phyloP scores from a whole-genome alignment of 805 yeast genomes.

The Millerozyma acaciae region DNA sequence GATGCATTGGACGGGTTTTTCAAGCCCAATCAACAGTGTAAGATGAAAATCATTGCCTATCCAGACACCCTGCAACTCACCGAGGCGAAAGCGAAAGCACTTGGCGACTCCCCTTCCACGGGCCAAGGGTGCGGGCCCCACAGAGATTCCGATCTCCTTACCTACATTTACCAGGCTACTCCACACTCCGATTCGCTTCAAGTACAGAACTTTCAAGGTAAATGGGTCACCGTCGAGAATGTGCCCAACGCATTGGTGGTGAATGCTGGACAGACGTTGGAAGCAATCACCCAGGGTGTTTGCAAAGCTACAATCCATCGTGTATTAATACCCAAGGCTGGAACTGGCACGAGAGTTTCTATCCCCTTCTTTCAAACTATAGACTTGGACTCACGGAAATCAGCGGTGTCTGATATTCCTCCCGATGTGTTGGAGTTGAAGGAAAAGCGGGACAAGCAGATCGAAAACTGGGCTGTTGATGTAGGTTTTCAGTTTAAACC shows the following conservation, averaged over 20 bases:
- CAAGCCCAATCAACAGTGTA: constrained; percentile 48
- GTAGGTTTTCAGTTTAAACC: constrained; percentile 41
- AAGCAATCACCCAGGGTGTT: constrained; percentile 54
- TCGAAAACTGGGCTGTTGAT: constrained; percentile 33
- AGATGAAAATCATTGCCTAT: constrained; percentile 54
- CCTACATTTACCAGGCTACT: constrained; percentile 57
- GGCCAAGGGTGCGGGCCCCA: constrained; percentile 63
- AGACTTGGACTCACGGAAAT: constrained; percentile 31
- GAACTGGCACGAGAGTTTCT: constrained; percentile 40
- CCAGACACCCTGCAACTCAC: constrained; percentile 40
- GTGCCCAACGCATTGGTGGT: constrained; percentile 48
- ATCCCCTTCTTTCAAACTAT: constrained; percentile 49
- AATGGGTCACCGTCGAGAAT: constrained; percentile 55
- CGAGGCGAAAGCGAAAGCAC: constrained; percentile 17
- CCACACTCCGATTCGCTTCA: constrained; percentile 47
- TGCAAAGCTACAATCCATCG: constrained; percentile 59
- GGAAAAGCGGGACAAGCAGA: constrained; percentile 33
- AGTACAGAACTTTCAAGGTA: constrained; percentile 51
- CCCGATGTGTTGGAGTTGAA: constrained; percentile 22
- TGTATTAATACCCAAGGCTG: constrained; percentile 42
- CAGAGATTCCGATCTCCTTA: constrained; percentile 60
- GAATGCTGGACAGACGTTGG: constrained; percentile 59
- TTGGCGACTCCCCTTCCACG: constrained; percentile 25
- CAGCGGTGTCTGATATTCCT: constrained; percentile 27
- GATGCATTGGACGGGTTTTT: constrained; percentile 46